Evolutionary conservation across 441 rosid genomes (phyloP).

Genomic region (Arabidopsis hybrid): DNA sequence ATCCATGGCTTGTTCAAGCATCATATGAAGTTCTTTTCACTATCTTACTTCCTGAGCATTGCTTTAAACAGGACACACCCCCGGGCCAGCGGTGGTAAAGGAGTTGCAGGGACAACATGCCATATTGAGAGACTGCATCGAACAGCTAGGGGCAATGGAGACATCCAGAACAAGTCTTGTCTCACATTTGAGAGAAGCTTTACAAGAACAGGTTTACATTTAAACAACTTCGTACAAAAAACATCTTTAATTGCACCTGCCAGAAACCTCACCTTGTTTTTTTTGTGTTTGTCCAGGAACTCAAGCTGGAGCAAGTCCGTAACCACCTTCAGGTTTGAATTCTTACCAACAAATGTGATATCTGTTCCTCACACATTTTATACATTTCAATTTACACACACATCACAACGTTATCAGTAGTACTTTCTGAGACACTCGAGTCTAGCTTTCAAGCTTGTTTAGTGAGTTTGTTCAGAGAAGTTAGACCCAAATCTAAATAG

Average conservation of each 20-base stretch:
- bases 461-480: neutral
- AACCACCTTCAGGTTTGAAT: conserved; percentile 79
- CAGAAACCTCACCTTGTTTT: conserved; percentile 30
- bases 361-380: neutral
- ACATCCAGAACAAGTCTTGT: conserved; percentile 77
- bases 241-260: conserved; percentile 29
- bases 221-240: conserved; percentile 1
- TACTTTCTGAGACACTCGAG: neutral
- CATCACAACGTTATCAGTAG: conserved; percentile 6
- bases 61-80: conserved; percentile 55
- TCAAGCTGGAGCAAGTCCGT: conserved; percentile 76
- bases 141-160: conserved; percentile 69
- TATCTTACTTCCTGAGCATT: conserved; percentile 26
- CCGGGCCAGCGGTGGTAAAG: conserved; percentile 50
- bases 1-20: neutral
- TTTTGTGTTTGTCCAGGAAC: conserved; percentile 60
- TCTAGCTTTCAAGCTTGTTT: conserved; percentile 26
- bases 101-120: conserved; percentile 57
- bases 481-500: conserved; percentile 10
- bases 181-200: conserved; percentile 75
- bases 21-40: conserved; percentile 7
- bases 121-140: conserved; percentile 70
- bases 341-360: conserved; percentile 6
- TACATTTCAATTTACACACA: conserved; percentile 13
- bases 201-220: conserved; percentile 82